Conservation (phyloP, 2,329 filamentous ascomycete genomes). For the Byssochlamys sp. region DNA sequence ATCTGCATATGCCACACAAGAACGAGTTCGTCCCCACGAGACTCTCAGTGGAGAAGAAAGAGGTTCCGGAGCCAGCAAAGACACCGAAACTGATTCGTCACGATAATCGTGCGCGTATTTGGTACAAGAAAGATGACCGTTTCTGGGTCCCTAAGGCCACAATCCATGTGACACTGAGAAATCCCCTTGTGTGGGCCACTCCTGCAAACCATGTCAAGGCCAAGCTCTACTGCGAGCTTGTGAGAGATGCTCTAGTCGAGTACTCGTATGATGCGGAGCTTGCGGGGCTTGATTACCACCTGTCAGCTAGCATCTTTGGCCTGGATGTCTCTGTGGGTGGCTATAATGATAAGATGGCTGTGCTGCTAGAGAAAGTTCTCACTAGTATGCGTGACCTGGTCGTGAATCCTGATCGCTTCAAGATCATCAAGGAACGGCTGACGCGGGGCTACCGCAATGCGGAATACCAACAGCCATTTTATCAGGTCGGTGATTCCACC, state of each 20-base stretch:
- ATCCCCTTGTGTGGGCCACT: conserved; percentile 67
- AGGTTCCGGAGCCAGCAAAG: conserved; percentile 63
- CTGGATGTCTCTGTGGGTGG: conserved; percentile 71
- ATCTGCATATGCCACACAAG: conserved; percentile 76
- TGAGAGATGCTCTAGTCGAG: conserved; percentile 79
- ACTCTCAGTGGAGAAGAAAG: conserved; percentile 88
- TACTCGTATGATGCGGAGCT: conserved; percentile 95
- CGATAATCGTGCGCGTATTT: conserved; percentile 68
- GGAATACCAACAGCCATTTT: conserved; percentile 79
- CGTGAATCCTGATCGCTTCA: conserved; percentile 76
- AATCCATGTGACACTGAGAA: conserved; percentile 69
- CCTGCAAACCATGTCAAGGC: conserved; percentile 70
- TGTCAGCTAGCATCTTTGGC: conserved; percentile 63
- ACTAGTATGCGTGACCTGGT: conserved; percentile 74
- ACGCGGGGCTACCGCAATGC: conserved; percentile 71
- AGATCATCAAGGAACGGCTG: conserved; percentile 79
- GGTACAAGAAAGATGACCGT: conserved; percentile 97
- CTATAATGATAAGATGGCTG: conserved; percentile 92
- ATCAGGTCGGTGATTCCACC: conserved; percentile 75
- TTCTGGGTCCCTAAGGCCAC: conserved; percentile 98
- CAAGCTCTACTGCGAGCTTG: conserved; percentile 71
- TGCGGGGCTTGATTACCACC: conserved; percentile 73
- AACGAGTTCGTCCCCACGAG: conserved; percentile 95
- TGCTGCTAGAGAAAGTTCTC: conserved; percentile 81
- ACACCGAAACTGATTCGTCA: conserved; percentile 76